Evolutionary conservation across 2,329 filamentous ascomycete species (phyloP).

Genomic region (Cladosporium sp.): DNA sequence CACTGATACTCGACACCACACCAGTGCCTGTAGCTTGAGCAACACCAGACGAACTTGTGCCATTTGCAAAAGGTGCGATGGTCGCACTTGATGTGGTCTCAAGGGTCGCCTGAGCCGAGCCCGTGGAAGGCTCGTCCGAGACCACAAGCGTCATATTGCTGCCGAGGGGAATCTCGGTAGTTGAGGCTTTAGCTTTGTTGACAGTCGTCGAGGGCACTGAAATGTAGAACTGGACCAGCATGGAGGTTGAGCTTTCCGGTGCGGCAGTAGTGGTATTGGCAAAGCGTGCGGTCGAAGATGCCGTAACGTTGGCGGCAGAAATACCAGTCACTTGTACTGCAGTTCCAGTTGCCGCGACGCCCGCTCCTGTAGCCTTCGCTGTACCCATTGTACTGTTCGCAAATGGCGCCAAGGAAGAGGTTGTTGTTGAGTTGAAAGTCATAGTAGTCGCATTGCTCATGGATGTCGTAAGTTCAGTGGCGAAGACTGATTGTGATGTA

Average conservation of each 20-base stretch:
- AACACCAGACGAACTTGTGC: slow-evolving; percentile 1
- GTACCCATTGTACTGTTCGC: slow-evolving; percentile 2
- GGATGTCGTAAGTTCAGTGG: slow-evolving; percentile 4
- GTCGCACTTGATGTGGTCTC: background rate
- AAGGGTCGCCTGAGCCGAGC: background rate
- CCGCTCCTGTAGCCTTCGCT: background rate
- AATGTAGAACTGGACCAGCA: slow-evolving; percentile 1
- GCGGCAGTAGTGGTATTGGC: slow-evolving; percentile 73
- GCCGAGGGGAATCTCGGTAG: background rate
- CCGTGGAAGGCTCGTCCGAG: background rate
- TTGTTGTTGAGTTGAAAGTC: background rate
- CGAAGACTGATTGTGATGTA: background rate
- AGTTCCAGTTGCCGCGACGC: slow-evolving; percentile 7
- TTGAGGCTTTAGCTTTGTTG: background rate
- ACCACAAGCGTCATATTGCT: slow-evolving; percentile 9
- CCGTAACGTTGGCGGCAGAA: slow-evolving; percentile 44
- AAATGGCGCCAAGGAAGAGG: background rate
- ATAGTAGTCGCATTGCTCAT: background rate
- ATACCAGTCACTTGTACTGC: background rate
- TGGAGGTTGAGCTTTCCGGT: background rate
- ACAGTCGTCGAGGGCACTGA: background rate
- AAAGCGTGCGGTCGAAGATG: slow-evolving; percentile 88
- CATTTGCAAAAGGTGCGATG: background rate
- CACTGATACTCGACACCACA: no score
- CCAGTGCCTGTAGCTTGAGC: background rate